Base-by-base conservation (phyloP, 192 early-diverging fungal genomes). In the Cladochytrium replicatum region DNA sequence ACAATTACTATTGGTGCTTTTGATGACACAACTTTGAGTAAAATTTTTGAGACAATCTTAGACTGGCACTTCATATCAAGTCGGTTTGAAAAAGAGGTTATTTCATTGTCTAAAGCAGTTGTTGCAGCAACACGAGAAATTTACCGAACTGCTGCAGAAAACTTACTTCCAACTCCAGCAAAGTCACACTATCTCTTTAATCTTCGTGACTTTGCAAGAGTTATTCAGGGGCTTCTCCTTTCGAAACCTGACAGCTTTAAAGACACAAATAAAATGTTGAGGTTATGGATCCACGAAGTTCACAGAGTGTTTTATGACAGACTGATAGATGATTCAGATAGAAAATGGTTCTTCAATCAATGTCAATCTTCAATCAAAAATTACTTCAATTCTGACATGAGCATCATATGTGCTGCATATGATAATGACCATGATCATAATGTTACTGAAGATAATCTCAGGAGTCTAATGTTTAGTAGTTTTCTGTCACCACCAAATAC, bases 111-210 rank as follows among this genome's bases (percentile, higher is more conserved):
- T 9, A 63, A 52, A 28, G 32, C 53, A 15, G 47, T 78, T 19
- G 60, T 78, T 21, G 60, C 52, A 27, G 76, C 74, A 0, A 78
- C 74, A 0, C 48, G 67, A 37, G 67, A 71, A 17, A 52, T 78
- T 25, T 78, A 78, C 50, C 28, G 69, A 27, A 64, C 60, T 11
- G 72, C 74, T 4, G 74, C 73, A 70, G 57, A 43, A 8, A 75
- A 72, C 44, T 47, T 78, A 15, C 52, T 78, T 3, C 76, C 76
- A 11, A 78, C 76, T 6, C 76, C 76, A 0, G 55, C 51, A 43
- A 78, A 78, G 52, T 78, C 76, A n/a, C 76, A 78, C 57, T 78
- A 78, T 51, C 77, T 74, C 0, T 78, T 78, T 51, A 78, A 78
- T 51, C 37, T 78, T 22, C 66, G 76, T 1, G 76, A 78, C 38